phyloP scores from a whole-genome alignment of 2,329 filamentous ascomycete genomes.

The Ophiostoma sp. region DNA sequence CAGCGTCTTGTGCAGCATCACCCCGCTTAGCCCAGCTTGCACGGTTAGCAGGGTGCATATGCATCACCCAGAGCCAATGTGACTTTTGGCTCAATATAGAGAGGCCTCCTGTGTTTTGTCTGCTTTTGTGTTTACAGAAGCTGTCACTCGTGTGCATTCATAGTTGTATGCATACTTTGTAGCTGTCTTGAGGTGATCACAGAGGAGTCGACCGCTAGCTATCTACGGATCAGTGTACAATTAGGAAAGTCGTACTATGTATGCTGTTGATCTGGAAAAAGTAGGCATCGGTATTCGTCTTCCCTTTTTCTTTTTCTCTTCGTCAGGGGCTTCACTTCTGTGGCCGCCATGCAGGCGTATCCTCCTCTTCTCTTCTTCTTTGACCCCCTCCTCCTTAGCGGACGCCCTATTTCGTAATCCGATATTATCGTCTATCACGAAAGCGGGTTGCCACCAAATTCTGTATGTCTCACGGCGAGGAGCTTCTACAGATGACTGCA shows the following conservation, averaged over 20 bases:
- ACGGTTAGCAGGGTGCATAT: conserved; percentile 10
- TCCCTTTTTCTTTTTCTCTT: not conserved
- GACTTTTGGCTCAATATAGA: not conserved
- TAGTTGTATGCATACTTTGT: too few relatives aligned
- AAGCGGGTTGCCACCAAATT: not conserved
- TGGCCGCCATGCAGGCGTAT: not conserved
- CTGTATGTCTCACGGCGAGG: conserved; percentile 4
- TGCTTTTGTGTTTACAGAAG: not conserved
- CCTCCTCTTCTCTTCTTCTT: not conserved
- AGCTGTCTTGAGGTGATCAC: too few relatives aligned
- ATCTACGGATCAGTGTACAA: not conserved
- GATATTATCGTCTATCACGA: not conserved
- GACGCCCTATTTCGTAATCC: not conserved
- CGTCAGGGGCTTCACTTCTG: not conserved
- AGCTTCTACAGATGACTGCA: not conserved
- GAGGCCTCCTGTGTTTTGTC: conserved; percentile 10
- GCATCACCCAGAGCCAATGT: conserved; percentile 2
- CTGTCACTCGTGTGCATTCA: too few relatives aligned
- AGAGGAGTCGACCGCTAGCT: too few relatives aligned
- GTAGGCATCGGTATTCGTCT: not conserved
- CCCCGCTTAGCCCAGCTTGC: conserved; percentile 7
- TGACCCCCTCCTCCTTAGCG: not conserved
- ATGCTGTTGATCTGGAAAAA: not conserved
- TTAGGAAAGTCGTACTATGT: not conserved
- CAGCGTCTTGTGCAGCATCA: not conserved